Evolutionary conservation across 768 basidiomycete genomes (phyloP).

Genomic region (Hygrocybe coccinea): DNA sequence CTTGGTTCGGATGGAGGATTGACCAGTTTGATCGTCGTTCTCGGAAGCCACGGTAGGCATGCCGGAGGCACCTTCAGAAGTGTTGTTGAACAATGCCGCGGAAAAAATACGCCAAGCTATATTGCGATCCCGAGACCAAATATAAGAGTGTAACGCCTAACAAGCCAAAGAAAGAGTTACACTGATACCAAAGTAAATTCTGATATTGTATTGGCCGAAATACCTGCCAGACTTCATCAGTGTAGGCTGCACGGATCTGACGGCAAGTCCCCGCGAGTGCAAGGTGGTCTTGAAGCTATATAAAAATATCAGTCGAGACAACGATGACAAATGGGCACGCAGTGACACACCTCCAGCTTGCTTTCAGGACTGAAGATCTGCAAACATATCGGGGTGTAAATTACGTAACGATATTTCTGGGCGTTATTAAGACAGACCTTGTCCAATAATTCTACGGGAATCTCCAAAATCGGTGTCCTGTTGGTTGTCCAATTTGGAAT

Average conservation of each 20-base stretch:
- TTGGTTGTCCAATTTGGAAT: not conserved
- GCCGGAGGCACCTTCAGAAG: too few species aligned
- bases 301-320: not conserved
- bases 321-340: not conserved
- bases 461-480: not conserved
- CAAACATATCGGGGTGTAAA: not conserved
- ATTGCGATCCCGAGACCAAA: not conserved
- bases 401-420: not conserved
- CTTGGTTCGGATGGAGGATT: too few species aligned
- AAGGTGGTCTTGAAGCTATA: conserved; percentile 1
- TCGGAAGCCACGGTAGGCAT: too few species aligned
- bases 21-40: too few species aligned
- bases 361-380: not conserved
- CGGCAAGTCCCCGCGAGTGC: conserved; percentile 1
- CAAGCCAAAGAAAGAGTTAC: too few species aligned
- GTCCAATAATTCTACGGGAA: conserved; percentile 2
- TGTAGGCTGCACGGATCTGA: not conserved
- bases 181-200: not conserved
- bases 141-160: not conserved
- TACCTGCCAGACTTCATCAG: not conserved
- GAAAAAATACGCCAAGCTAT: not conserved
- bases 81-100: not conserved
- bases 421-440: not conserved
- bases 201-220: not conserved
- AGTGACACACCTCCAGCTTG: not conserved